These are phyloP conservation scores for Apiospora pterosperma DNA, from an alignment of 2,329 filamentous ascomycete species.

Conservation along the genomic window DNA sequence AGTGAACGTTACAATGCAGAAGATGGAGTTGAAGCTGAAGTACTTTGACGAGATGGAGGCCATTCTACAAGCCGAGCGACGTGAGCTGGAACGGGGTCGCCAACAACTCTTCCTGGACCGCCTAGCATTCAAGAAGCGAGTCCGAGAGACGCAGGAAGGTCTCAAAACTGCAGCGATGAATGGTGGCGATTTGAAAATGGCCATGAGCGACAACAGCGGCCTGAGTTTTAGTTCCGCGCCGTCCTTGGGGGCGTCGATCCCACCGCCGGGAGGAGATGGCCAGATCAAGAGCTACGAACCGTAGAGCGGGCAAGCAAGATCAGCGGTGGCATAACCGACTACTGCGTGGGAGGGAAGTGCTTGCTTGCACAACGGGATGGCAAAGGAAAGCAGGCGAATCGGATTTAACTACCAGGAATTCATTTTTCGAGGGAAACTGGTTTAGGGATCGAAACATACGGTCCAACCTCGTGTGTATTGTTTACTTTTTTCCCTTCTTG, in stretches of 20 bases:
- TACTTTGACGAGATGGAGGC: conserved; percentile 97
- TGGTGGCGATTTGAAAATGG: conserved; percentile 47
- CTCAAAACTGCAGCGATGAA: conserved; percentile 53
- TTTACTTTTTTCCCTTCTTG: background rate
- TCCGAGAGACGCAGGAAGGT: conserved; percentile 76
- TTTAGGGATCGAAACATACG: background rate
- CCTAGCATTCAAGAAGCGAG: conserved; percentile 82
- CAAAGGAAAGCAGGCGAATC: background rate
- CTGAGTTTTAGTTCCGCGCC: conserved; percentile 50
- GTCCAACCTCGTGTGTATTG: background rate
- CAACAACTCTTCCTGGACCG: conserved; percentile 94
- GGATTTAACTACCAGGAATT: conserved; percentile 2
- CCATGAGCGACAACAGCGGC: conserved; percentile 46
- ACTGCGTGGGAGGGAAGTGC: background rate
- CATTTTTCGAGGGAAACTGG: background rate
- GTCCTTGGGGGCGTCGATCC: conserved; percentile 38
- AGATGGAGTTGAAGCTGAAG: conserved; percentile 90
- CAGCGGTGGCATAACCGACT: background rate
- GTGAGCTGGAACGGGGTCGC: conserved; percentile 85
- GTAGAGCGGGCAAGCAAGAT: conserved; percentile 21
- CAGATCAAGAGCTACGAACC: conserved; percentile 57
- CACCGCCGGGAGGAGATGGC: conserved; percentile 50
- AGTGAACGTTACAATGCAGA: conserved; percentile 91
- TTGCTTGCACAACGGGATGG: background rate
- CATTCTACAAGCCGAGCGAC: conserved; percentile 84